Evolutionary conservation across 768 basidiomycete species (phyloP).

Genomic region (Rubroboletus satanas): DNA sequence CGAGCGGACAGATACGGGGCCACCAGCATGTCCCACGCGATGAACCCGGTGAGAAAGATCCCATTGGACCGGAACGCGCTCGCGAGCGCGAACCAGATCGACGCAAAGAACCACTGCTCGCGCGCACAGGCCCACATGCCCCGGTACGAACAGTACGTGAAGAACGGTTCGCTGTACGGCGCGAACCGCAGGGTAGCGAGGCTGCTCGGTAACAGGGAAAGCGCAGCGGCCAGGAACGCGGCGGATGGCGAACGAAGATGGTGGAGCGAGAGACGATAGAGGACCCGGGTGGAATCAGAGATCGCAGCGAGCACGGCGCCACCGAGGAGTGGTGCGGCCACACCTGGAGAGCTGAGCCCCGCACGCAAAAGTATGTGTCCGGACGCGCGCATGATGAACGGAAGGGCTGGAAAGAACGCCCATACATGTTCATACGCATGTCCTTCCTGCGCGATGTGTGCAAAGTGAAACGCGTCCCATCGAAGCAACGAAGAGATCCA

Average conservation of each 20-base stretch:
- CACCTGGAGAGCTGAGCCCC: not conserved
- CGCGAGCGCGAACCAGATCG: conserved; percentile 62
- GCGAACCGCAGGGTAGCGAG: conserved; percentile 69
- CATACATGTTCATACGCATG: conserved; percentile 74
- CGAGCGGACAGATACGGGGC: conserved; percentile 44
- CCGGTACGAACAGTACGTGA: conserved; percentile 73
- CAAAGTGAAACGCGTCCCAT: conserved; percentile 90
- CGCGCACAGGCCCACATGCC: conserved; percentile 33
- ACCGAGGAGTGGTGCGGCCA: conserved; percentile 33
- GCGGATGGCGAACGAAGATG: conserved; percentile 53
- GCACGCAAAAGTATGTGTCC: conserved; percentile 19
- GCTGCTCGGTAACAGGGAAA: conserved; percentile 79
- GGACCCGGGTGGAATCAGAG: conserved; percentile 41
- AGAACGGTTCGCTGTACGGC: conserved; percentile 83
- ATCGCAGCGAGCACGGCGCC: conserved; percentile 37
- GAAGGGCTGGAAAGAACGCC: conserved; percentile 80
- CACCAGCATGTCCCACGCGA: conserved; percentile 68
- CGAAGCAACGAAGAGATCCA: conserved; percentile 47
- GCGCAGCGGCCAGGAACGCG: conserved; percentile 55
- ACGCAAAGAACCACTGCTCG: conserved; percentile 49
- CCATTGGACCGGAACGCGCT: conserved; percentile 74
- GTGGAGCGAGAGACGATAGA: conserved; percentile 57
- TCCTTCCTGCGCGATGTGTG: conserved; percentile 55
- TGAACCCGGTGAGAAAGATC: conserved; percentile 68
- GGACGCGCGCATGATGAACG: conserved; percentile 48